Base-by-base conservation (phyloP, 441 rosid genomes). In the Erodium trifolium region DNA sequence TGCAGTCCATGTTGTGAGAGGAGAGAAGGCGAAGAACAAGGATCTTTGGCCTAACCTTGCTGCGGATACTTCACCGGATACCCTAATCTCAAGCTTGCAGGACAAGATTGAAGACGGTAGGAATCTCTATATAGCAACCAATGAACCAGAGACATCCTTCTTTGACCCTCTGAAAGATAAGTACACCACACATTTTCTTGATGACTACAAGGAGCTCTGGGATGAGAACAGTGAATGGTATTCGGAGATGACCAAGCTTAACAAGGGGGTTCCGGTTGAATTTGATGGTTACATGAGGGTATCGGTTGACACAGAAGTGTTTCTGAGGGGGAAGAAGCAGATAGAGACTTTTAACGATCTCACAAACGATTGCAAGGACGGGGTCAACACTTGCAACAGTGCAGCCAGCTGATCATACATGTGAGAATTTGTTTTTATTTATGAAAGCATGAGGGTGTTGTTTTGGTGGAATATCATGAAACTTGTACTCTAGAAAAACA, bases 281-380 rank as follows among this genome's bases (percentile, higher is more conserved):
- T 93, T 93, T 75, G 97, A 93, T 73, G 96, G 97, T 35, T 89
- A 89, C 77, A 93, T 93, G 98, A 84, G 97, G 78, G 97, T 84
- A 43, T 96, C 96, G 39, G 97, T 91, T 74, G 98, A 93, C 70
- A 93, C 98, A 1, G 98, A 93, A 78, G 92, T 93, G 51, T 82
- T 91, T 77, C 83, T 82, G 72, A 80, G 95, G 69, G 97, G 82
- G 2, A 93, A 89, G 80, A 87, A 87, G 1, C 86, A 85, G 0
- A 88, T 93, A 7, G 98, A 93, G 71, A 91, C 98, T 7, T 93
- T 93, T 71, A 81, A 93, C 80, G 88, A 93, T 74, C 82, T 91
- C 75, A 93, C 98, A 1, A 82, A 70, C 63, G 96, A 93, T 75
- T 91, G 98, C 88, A 89, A 93, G 82, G 92, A 93, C 53, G 98